Conservation (phyloP, 2,329 filamentous ascomycete genomes). For the Phyllosticta citribraziliensis region DNA sequence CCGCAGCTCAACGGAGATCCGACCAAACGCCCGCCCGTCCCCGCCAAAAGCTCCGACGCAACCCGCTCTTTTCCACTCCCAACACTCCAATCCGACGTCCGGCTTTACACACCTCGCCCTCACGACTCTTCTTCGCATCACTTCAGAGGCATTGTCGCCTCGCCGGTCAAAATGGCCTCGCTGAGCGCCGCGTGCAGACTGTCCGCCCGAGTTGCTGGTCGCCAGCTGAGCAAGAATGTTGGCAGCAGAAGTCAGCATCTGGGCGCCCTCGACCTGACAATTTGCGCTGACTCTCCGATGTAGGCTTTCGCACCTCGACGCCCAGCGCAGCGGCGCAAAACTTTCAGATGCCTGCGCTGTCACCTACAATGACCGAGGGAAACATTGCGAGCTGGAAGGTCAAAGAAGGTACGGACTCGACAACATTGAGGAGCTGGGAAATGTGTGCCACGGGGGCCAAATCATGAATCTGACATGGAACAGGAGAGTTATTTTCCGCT, state of each 20-base stretch:
- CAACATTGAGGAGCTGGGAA: neutral
- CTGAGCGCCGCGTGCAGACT: constrained; percentile 54
- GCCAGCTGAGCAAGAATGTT: constrained; percentile 45
- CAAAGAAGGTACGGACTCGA: constrained; percentile 53
- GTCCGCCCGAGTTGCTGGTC: constrained; percentile 50
- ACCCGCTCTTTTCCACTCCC: neutral
- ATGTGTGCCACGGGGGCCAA: neutral
- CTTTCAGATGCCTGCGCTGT: constrained; percentile 85
- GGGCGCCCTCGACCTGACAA: neutral
- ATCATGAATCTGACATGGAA: constrained; percentile 14
- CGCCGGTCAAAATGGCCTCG: constrained; percentile 48
- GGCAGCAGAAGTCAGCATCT: constrained; percentile 46
- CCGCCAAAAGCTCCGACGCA: constrained; percentile 10
- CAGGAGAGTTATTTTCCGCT: constrained; percentile 64
- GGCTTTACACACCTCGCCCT: neutral
- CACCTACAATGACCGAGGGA: constrained; percentile 88
- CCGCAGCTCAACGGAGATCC: constrained; percentile 9
- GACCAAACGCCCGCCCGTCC: neutral
- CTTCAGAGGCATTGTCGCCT: constrained; percentile 9
- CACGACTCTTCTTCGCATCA: neutral
- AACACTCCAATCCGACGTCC: constrained; percentile 7
- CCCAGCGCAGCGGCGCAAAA: constrained; percentile 65
- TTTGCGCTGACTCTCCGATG: constrained; percentile 4
- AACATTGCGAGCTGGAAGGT: constrained; percentile 79
- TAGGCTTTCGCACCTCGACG: constrained; percentile 56